A percentile compares a stretch with the other conserved stretches of the same genome.
Conservation (phyloP, 2,329 filamentous ascomycete species). For the Boeremia exigua region DNA sequence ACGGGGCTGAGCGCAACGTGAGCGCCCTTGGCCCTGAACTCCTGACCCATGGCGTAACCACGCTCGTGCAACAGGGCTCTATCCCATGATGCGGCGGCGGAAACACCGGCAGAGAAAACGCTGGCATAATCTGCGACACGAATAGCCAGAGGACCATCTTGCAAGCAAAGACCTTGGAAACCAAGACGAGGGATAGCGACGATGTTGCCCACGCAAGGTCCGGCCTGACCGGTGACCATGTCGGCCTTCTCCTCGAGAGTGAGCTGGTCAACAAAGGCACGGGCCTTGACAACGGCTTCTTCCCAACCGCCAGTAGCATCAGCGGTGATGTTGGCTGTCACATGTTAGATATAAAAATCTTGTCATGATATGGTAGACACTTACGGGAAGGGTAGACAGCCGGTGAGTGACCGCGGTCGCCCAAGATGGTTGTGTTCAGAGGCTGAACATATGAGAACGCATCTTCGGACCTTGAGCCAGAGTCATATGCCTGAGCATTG, state of each 20-base stretch:
- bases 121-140: conserved; percentile 45
- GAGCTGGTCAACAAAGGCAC: conserved; percentile 39
- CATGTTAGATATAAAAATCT: conserved; percentile 46
- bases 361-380: conserved; percentile 2
- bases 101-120: conserved; percentile 51
- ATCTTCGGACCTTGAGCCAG: conserved; percentile 22
- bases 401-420: conserved; percentile 36
- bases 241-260: conserved; percentile 43
- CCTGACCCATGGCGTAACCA: conserved; percentile 46
- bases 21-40: conserved; percentile 46
- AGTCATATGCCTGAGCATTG: conserved; percentile 34
- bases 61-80: conserved; percentile 46
- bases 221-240: conserved; percentile 49
- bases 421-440: conserved; percentile 38
- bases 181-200: conserved; percentile 47
- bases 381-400: conserved; percentile 39
- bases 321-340: conserved; percentile 37
- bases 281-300: conserved; percentile 40
- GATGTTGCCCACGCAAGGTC: conserved; percentile 62
- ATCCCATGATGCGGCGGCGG: conserved; percentile 49
- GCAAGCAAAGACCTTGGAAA: conserved; percentile 50
- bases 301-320: conserved; percentile 41
- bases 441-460: conserved; percentile 40
- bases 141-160: conserved; percentile 49
- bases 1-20: conserved; percentile 59